A percentile compares a stretch with the other conserved stretches of the same genome.
These are phyloP conservation scores for Globisporangium cylindrosporum DNA, from an alignment of 352 stramenopile genomes.

Conservation along the genomic window DNA sequence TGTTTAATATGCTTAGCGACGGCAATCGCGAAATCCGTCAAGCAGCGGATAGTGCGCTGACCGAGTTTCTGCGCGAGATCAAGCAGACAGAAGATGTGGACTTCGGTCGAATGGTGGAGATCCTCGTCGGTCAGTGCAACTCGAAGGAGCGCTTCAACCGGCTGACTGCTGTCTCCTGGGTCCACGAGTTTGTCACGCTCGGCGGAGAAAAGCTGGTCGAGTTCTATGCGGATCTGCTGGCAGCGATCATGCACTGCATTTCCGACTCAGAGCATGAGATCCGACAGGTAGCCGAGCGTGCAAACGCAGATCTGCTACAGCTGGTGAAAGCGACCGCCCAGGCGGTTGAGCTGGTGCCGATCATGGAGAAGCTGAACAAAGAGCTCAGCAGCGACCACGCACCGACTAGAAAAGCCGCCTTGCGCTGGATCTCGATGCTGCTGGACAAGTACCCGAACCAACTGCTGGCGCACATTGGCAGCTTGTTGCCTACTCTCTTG, in stretches of 20 bases:
- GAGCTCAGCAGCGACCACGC: conserved; percentile 96
- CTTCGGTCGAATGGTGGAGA: conserved; percentile 97
- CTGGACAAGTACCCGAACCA: conserved; percentile 95
- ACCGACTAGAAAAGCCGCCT: conserved; percentile 93
- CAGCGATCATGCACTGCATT: conserved; percentile 98
- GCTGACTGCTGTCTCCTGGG: conserved; percentile 97
- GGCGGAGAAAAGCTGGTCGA: conserved; percentile 93
- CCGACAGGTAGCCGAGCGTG: conserved; percentile 93
- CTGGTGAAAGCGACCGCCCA: conserved; percentile 92
- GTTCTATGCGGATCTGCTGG: conserved; percentile 95
- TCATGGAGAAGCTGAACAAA: conserved; percentile 94
- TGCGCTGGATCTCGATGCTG: conserved; percentile 98
- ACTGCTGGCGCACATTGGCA: conserved; percentile 90
- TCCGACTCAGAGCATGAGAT: conserved; percentile 97
- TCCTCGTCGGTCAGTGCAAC: conserved; percentile 97
- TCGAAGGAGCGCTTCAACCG: conserved; percentile 97
- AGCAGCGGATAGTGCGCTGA: conserved; percentile 91
- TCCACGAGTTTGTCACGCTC: conserved; percentile 97
- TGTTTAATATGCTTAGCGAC: conserved; percentile 99
- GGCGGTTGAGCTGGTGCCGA: conserved; percentile 88
- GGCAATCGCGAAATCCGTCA: conserved; percentile 98
- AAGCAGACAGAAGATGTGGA: conserved; percentile 95
- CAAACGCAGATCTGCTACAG: conserved; percentile 95
- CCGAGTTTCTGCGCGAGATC: conserved; percentile 96
- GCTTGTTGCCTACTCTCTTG: conserved; percentile 94